phyloP scores from a whole-genome alignment of 2,329 filamentous ascomycete genomes.

The Diaporthe sp. region DNA sequence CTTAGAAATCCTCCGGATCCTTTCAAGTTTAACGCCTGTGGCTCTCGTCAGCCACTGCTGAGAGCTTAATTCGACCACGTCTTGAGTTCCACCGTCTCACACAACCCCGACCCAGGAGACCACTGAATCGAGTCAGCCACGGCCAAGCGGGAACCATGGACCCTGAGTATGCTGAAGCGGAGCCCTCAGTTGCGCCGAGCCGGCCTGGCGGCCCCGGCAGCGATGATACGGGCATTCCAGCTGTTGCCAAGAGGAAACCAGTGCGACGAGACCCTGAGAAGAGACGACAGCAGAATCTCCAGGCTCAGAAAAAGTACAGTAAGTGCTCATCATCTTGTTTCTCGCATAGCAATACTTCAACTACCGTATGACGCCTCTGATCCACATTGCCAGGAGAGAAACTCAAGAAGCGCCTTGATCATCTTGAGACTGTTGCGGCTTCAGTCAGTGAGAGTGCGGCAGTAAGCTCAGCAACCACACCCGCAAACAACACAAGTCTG shows the following conservation, averaged over 20 bases:
- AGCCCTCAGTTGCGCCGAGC: neutral
- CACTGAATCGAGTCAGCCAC: neutral
- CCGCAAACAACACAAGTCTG: neutral
- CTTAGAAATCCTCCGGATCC: neutral
- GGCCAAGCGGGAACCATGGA: neutral
- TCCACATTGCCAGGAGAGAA: conserved; percentile 33
- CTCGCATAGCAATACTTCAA: fast-evolving
- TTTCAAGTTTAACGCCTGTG: neutral
- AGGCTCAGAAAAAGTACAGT: conserved; percentile 41
- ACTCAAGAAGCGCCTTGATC: conserved; percentile 34
- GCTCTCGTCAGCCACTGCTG: conserved; percentile 31
- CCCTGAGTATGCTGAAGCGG: neutral
- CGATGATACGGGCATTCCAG: neutral
- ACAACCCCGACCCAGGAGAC: neutral
- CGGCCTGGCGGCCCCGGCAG: neutral
- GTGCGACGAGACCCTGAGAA: conserved; percentile 39
- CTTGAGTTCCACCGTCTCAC: neutral
- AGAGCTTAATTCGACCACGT: conserved; percentile 19
- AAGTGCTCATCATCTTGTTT: conserved; percentile 8
- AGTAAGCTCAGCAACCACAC: neutral
- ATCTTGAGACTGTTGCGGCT: conserved; percentile 37
- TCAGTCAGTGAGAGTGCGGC: conserved; percentile 11
- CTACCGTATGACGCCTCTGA: neutral
- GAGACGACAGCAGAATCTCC: conserved; percentile 39
- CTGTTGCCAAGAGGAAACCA: conserved; percentile 30